These are phyloP conservation scores for Alectoria sarmentosa DNA, from an alignment of 495 filamentous ascomycete genomes.

Conservation along the genomic window DNA sequence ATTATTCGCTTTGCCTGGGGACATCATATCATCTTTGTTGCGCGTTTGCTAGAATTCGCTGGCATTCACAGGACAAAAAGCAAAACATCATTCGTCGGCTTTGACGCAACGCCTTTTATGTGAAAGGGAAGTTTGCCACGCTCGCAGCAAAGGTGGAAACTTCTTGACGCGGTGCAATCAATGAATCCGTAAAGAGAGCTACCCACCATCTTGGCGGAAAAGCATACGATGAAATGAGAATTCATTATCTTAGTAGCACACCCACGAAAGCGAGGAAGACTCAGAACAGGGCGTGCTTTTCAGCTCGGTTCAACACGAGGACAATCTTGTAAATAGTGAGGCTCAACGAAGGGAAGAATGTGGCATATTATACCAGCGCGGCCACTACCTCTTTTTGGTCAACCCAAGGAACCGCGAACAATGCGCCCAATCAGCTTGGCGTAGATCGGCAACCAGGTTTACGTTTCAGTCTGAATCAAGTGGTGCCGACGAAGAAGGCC, in stretches of 20 bases:
- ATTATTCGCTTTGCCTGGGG: neutral
- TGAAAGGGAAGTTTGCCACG: conserved; percentile 5
- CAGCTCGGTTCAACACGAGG: neutral
- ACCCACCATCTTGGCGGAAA: neutral
- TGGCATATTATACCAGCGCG: neutral
- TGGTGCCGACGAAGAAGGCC: neutral
- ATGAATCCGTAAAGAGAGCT: neutral
- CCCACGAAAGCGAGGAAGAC: neutral
- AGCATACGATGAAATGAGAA: neutral
- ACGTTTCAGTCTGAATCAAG: neutral
- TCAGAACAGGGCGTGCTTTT: conserved; percentile 1
- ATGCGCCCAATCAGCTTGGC: conserved; percentile 1
- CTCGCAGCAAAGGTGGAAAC: neutral
- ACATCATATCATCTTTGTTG: neutral
- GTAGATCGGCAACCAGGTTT: neutral
- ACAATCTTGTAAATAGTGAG: neutral
- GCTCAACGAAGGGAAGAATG: neutral
- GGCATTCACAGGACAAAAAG: neutral
- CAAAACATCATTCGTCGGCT: neutral
- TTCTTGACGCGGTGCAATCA: neutral
- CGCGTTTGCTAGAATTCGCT: neutral
- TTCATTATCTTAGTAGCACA: neutral
- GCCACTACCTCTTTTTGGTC: neutral
- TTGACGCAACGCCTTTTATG: neutral
- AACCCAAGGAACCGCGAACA: neutral